These are phyloP conservation scores for Rubroshorea leprosula DNA, from an alignment of 345 rosid species.

Conservation along the genomic window DNA sequence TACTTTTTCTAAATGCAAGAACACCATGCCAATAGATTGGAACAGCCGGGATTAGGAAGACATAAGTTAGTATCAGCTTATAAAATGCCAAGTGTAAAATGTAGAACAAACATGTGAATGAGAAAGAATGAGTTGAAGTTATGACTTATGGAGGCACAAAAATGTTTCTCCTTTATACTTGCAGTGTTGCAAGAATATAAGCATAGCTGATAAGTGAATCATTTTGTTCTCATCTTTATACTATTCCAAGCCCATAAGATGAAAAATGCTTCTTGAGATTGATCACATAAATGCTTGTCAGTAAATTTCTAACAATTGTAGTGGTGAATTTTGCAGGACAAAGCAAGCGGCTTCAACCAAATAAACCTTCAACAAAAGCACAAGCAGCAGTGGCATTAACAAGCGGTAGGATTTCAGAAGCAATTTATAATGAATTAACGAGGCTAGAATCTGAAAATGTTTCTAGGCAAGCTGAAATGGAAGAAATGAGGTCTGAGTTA, in stretches of 20 bases:
- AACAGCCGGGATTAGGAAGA: neutral
- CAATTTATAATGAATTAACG: constrained; percentile 50
- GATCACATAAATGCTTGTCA: neutral
- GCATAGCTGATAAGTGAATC: too few species aligned
- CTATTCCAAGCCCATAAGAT: too few species aligned
- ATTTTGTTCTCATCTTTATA: neutral
- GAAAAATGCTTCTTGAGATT: too few species aligned
- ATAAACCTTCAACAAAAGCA: constrained; percentile 74
- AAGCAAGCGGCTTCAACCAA: constrained; percentile 75
- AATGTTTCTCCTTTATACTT: too few species aligned
- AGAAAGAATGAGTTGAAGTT: too few species aligned
- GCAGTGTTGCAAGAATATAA: too few species aligned
- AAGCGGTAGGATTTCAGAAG: constrained; percentile 65
- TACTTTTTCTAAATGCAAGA: too few species aligned
- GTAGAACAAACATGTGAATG: too few species aligned
- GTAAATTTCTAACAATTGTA: constrained; percentile 12
- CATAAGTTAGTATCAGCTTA: too few species aligned
- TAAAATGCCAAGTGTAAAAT: too few species aligned
- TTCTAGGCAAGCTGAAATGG: constrained; percentile 43
- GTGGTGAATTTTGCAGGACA: constrained; percentile 41
- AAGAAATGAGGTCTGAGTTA: constrained; percentile 56
- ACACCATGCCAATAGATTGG: neutral
- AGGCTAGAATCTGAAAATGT: constrained; percentile 57
- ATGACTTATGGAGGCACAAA: too few species aligned
- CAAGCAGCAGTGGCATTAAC: constrained; percentile 78